Percentiles rank a stretch among this genome's conserved stretches.
Conservation (phyloP, 305 asterid species). For the Fraxinus latifolia region DNA sequence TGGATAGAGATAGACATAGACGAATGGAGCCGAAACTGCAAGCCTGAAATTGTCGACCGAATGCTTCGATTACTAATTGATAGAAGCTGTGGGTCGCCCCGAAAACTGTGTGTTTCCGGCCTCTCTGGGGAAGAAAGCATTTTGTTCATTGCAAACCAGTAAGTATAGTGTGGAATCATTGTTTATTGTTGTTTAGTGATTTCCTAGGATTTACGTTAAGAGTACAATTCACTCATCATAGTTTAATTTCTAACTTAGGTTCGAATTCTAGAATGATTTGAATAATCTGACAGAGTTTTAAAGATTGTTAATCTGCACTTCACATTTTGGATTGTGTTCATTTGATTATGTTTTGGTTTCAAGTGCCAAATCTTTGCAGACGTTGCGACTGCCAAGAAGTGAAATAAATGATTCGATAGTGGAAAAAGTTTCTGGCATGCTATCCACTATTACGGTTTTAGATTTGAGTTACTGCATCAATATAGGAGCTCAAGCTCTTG, state of each 20-base stretch:
- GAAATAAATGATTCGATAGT: constrained; percentile 46
- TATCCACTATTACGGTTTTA: constrained; percentile 46
- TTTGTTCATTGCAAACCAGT: constrained; percentile 62
- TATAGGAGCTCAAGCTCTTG: constrained; percentile 64
- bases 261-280: not conserved
- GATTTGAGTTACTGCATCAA: constrained; percentile 80
- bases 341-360: constrained; percentile 33
- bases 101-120: constrained; percentile 59
- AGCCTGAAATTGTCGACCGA: constrained; percentile 46
- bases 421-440: constrained; percentile 39
- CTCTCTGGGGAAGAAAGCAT: constrained; percentile 47
- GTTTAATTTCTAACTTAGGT: not conserved
- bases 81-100: constrained; percentile 67
- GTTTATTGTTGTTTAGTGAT: not conserved
- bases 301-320: not conserved
- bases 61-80: constrained; percentile 65
- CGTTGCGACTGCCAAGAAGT: constrained; percentile 58
- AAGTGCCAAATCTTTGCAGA: constrained; percentile 63
- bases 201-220: not conserved
- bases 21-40: constrained; percentile 62
- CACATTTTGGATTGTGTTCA: constrained; percentile 11
- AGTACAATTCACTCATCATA: not conserved
- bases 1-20: constrained; percentile 88
- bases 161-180: constrained; percentile 25
- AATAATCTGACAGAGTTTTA: not conserved